These are phyloP conservation scores for Epicoccum sorghinum DNA, from an alignment of 2,329 filamentous ascomycete genomes.

Conservation along the genomic window DNA sequence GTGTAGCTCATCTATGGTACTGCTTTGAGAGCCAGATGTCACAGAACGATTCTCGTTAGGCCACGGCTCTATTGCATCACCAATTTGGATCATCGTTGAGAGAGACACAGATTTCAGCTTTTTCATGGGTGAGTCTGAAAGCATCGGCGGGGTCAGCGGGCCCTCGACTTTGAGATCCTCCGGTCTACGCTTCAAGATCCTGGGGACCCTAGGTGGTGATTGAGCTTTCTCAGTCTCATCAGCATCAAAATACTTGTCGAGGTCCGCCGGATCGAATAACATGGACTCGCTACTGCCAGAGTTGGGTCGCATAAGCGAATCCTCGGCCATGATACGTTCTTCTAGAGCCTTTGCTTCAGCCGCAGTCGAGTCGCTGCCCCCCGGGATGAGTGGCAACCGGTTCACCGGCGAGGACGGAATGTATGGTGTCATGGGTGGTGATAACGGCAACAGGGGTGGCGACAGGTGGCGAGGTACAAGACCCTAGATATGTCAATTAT, in stretches of 20 bases:
- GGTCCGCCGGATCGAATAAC: constrained; percentile 35
- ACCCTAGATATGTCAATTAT: not conserved
- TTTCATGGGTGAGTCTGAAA: constrained; percentile 46
- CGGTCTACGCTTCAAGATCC: constrained; percentile 38
- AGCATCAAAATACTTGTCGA: not conserved
- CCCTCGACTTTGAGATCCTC: constrained; percentile 54
- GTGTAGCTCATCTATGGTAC: constrained; percentile 41
- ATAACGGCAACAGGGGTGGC: constrained; percentile 56
- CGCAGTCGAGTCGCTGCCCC: constrained; percentile 41
- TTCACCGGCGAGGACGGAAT: constrained; percentile 49
- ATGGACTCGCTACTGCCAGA: constrained; percentile 43
- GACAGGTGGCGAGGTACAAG: constrained; percentile 39
- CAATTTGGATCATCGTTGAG: constrained; percentile 42
- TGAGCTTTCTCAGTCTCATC: constrained; percentile 28
- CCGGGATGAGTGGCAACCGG: constrained; percentile 46
- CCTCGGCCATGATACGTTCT: constrained; percentile 38
- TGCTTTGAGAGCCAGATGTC: constrained; percentile 25
- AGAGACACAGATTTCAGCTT: constrained; percentile 51
- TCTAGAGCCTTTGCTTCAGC: constrained; percentile 45
- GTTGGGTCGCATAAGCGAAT: constrained; percentile 41
- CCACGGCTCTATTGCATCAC: constrained; percentile 41
- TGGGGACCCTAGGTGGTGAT: constrained; percentile 21
- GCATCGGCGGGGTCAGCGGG: constrained; percentile 52
- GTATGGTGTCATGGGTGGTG: constrained; percentile 48
- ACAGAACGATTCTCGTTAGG: constrained; percentile 23